phyloP scores from a whole-genome alignment of 1,139 yeast species.

The Suhomyces taliae region DNA sequence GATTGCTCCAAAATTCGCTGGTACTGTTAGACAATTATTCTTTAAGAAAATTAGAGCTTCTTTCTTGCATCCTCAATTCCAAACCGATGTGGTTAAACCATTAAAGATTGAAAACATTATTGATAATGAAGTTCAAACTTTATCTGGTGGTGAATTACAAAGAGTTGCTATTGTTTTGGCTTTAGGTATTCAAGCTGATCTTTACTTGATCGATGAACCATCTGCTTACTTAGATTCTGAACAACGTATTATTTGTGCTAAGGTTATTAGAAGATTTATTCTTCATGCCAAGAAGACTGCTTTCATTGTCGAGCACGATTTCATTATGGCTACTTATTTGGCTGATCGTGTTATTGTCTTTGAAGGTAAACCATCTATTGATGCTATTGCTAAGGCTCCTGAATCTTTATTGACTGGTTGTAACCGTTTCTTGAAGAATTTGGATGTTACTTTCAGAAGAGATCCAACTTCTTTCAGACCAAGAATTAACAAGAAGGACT shows the following conservation, averaged over 20 bases:
- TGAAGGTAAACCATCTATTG: constrained; percentile 88
- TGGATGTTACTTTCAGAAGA: constrained; percentile 97
- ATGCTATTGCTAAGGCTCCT: constrained; percentile 81
- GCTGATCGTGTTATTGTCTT: constrained; percentile 98
- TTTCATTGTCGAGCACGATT: constrained; percentile 98
- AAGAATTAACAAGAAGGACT: constrained; percentile 93
- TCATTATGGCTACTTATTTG: constrained; percentile 98
- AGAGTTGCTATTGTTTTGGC: constrained; percentile 97
- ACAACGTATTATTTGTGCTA: constrained; percentile 98
- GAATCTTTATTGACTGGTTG: constrained; percentile 95
- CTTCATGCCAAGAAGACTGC: constrained; percentile 97
- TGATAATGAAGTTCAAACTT: constrained; percentile 95
- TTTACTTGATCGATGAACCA: constrained; percentile 96
- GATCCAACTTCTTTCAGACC: constrained; percentile 98
- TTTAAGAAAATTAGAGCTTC: constrained; percentile 94
- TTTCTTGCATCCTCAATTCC: constrained; percentile 95
- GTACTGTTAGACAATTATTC: constrained; percentile 96
- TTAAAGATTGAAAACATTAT: constrained; percentile 88
- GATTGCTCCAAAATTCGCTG: constrained; percentile 97
- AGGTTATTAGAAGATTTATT: constrained; percentile 95
- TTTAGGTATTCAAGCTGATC: constrained; percentile 92
- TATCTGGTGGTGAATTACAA: constrained; percentile 99
- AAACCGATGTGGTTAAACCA: constrained; percentile 96
- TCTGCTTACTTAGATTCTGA: constrained; percentile 98
- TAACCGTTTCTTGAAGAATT: constrained; percentile 92